Base-by-base conservation (phyloP, 2,329 filamentous ascomycete species). In the Scedosporium aurantiacum region DNA sequence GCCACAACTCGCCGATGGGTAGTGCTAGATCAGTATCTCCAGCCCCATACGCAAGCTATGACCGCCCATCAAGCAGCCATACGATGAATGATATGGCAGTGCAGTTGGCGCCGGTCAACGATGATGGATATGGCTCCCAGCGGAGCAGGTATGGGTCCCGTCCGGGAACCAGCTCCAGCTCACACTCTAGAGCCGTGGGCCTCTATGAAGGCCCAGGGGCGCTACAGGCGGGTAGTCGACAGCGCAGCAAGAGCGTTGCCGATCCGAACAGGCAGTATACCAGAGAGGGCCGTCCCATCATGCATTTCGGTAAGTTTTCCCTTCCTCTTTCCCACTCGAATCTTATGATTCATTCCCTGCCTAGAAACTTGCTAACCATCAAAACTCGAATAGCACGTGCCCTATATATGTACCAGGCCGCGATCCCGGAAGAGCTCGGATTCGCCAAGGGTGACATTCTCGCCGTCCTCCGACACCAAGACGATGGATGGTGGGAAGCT, bases 401-500 rank as follows among this genome's bases (percentile, higher is more conserved):
- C 27, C 82, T 97, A 78, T 99, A 97, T 74, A 86, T 90, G 78
- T 99, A 99, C 73, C 86, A 89, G 70, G 91, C 94, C 2, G 93
- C 91, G 23, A 99, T 99, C 63, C 91, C 93, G 0, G 94, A 97
- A 71, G 95, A 99, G 74, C 78, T 99, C 21, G 88, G 89, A 14
- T 99, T 99, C 73, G 80, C 81, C 56, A 99, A 99, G 77, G 92
- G 92, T 57, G 95, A 99, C 70, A 85, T 93, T 63, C 79, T 99
- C 14, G 91, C 93, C 2, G 86, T 99, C 14, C 78, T 97, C 56
- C 83, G 92, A 63, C 85, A 96, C 69, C 94, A 99, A 75, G 94
- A 99, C 71, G 94, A 99, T 70, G 94, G 94, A 21, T 99, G 94
- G 94, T 99, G 95, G 94, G 94, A 99, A 76, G 95, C 95, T 12